A percentile compares a stretch with the other conserved stretches of the same genome.
These are phyloP conservation scores for Penicillium sp. DNA, from an alignment of 2,329 filamentous ascomycete species.

Conservation along the genomic window DNA sequence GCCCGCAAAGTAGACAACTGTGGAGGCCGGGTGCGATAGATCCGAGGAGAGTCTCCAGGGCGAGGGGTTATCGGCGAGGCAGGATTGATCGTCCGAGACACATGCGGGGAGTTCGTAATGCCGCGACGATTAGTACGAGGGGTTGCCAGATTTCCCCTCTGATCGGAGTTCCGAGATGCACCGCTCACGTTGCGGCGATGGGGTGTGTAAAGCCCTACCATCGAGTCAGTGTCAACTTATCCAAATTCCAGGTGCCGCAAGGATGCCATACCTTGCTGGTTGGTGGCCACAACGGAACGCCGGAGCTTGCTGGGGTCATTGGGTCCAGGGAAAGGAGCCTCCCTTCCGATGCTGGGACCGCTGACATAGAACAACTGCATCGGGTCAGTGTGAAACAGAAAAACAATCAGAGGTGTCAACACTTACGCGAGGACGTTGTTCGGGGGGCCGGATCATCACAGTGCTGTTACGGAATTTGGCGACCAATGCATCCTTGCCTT, in stretches of 20 bases:
- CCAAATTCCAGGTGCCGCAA: not conserved
- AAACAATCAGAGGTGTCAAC: not conserved
- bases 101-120: too few species aligned
- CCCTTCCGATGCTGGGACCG: constrained; percentile 5
- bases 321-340: constrained; percentile 3
- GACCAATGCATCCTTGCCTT: constrained; percentile 86
- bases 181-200: not conserved
- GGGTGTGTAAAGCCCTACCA: constrained; percentile 3
- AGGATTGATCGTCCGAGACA: too few species aligned
- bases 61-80: too few species aligned
- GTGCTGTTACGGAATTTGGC: constrained; percentile 97
- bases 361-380: constrained; percentile 56
- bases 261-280: constrained; percentile 3
- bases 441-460: constrained; percentile 82
- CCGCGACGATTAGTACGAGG: too few species aligned
- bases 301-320: constrained; percentile 7
- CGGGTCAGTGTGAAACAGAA: constrained; percentile 24
- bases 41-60: too few species aligned
- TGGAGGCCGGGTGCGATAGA: too few species aligned
- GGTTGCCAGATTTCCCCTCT: too few species aligned
- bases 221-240: not conserved
- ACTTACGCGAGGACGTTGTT: constrained; percentile 79
- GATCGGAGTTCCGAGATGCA: too few species aligned
- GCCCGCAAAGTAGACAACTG: too few species aligned
- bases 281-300: constrained; percentile 3